These are phyloP conservation scores for Leccinum pachyderme DNA, from an alignment of 1,284 basidiomycete genomes.

Conservation along the genomic window DNA sequence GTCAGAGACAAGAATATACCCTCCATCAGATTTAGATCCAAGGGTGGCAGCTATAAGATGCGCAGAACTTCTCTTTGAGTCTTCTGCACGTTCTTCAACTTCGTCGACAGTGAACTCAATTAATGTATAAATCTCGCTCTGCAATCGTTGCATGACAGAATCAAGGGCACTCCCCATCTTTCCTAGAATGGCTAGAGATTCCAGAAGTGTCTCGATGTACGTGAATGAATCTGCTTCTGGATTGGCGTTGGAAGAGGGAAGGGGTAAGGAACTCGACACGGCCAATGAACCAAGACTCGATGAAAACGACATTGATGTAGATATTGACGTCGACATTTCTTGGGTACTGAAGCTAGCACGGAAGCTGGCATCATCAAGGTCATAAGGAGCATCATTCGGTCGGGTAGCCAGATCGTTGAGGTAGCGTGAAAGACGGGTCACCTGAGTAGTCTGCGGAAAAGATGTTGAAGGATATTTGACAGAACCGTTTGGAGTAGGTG, in stretches of 20 bases:
- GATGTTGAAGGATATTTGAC: conserved; percentile 38
- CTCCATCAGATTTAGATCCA: conserved; percentile 41
- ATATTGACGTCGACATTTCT: conserved; percentile 30
- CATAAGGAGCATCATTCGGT: conserved; percentile 79
- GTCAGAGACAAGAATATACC: conserved; percentile 50
- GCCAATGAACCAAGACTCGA: conserved; percentile 23
- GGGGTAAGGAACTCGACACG: conserved; percentile 13
- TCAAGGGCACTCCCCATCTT: conserved; percentile 88
- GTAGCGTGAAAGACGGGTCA: conserved; percentile 60
- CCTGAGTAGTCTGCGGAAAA: conserved; percentile 26
- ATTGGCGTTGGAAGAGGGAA: conserved; percentile 43
- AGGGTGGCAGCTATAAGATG: conserved; percentile 32
- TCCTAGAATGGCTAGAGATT: conserved; percentile 89
- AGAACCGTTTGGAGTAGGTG: conserved; percentile 29
- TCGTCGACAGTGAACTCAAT: conserved; percentile 90
- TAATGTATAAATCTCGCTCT: conserved; percentile 82
- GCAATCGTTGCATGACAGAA: conserved; percentile 78
- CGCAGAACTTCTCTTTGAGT: conserved; percentile 57
- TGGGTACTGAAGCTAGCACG: conserved; percentile 29
- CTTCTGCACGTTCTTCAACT: conserved; percentile 84
- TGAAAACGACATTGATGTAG: conserved; percentile 28
- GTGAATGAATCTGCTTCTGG: conserved; percentile 92
- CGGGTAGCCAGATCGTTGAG: conserved; percentile 70
- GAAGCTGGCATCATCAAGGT: conserved; percentile 58
- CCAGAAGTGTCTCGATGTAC: conserved; percentile 93